Evolutionary conservation across 257 asterid species (phyloP), one percentile per base, ranked within the genome.

Genomic region (Solanum corneliomulleri): DNA sequence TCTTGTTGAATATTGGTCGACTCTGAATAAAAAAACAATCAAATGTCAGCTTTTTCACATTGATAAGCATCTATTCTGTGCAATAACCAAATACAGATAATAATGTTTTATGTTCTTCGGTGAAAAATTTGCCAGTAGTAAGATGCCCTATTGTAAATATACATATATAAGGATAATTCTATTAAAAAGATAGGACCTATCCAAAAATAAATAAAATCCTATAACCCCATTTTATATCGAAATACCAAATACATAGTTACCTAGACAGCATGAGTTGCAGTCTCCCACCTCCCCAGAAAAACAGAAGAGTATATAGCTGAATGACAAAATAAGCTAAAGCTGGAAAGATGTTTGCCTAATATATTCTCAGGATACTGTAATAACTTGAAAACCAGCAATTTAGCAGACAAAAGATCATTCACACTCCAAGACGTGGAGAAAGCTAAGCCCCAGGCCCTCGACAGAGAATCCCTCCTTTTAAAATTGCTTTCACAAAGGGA

Each of bases 1-100:
- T 97, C 92, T 97, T 97, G 31, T 94, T 97, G 89, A 97, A 96
- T 47, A 96, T 95, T 21, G 99, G 99, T 39, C 99, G 97, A 88
- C 99, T 96, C 99, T 96, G 93, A 85, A 91, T 76, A 71, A 84
- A 89, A 89, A 80, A 35, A 80, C 27, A 80, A 29, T 35, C 42
- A 80, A 47, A 80, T 80, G 12, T 80, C 85, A 80, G 85, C 1
- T 80, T 27, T 29, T 5, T 18, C 85, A 80, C 85, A 29, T 80
- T 47, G 68, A 31, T 18, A 47, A 47, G 85, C 66, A 80, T 27
- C 29, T 78, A 78, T 45, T 78, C 64, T 10, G 85, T 15, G 58
- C 85, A 60, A 39, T 21, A 47, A 75, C 37, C 29, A 74, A 85
- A 41, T n/a, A 31, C 3, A 21, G 44, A 85, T 31, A n/a, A 80